phyloP scores from a whole-genome alignment of 257 asterid genomes.

The Jacaranda mimosifolia region DNA sequence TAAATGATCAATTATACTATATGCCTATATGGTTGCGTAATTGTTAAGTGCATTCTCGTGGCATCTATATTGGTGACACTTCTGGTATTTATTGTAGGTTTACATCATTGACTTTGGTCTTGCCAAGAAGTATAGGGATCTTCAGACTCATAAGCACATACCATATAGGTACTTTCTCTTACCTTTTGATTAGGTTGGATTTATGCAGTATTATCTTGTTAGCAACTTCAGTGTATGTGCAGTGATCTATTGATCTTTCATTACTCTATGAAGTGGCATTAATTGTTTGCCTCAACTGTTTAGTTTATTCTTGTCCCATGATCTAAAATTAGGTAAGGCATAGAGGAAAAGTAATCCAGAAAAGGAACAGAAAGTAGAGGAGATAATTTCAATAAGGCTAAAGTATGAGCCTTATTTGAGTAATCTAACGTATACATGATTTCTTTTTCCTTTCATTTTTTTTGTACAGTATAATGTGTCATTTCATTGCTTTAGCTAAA shows the following conservation, averaged over 20 bases:
- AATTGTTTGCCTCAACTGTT: conserved; percentile 10
- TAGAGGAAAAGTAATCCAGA: conserved; percentile 7
- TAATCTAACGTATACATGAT: too few species aligned
- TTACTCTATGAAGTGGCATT: conserved; percentile 8
- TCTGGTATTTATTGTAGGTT: conserved; percentile 59
- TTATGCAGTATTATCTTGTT: conserved; percentile 19
- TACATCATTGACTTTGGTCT: conserved; percentile 89
- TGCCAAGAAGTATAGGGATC: conserved; percentile 87
- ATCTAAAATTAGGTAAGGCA: background rate
- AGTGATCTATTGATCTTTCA: conserved; percentile 11
- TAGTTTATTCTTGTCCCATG: conserved; percentile 4
- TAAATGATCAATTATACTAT: background rate
- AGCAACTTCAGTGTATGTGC: conserved; percentile 3
- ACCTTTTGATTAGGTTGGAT: conserved; percentile 22
- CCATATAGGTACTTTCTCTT: conserved; percentile 67
- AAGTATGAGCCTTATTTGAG: background rate
- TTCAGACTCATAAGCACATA: conserved; percentile 79
- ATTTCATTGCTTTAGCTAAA: too few species aligned
- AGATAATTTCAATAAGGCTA: conserved; percentile 5
- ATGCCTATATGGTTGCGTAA: background rate
- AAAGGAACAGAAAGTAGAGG: background rate
- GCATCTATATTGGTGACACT: conserved; percentile 8
- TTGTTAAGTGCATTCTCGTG: conserved; percentile 30
- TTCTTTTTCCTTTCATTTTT: too few species aligned
- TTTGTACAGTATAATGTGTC: too few species aligned